Evolutionary conservation across 768 basidiomycete genomes (phyloP), one percentile per base, ranked within the genome.

Genomic region (Boletus reticulatus): DNA sequence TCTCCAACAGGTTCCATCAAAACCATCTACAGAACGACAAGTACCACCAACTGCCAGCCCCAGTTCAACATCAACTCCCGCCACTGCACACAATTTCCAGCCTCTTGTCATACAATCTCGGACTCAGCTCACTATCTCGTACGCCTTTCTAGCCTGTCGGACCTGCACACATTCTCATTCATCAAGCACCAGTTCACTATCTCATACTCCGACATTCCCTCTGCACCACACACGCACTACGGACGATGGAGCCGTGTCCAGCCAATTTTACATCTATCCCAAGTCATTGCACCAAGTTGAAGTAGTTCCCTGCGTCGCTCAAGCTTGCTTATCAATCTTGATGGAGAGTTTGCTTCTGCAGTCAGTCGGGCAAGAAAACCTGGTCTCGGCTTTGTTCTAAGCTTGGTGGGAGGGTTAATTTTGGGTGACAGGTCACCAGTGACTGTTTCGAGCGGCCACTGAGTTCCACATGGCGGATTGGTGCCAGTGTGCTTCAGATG

Each of bases 321-420:
- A n/a, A 87, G 82, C 43, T 92, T 88, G 0, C 78, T 88, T 74
- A 86, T 85, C 0, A 89, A 92, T 62, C 73, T 93, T n/a, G 89
- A 77, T 70, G 75, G 82, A 53, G 85, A 79, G 52, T 83, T 78
- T 45, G 78, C 73, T 37, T 75, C 74, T 22, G 81, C 74, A 20
- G 66, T 78, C 45, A 71, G 72, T 52, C 73, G 72, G 41, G 78
- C 73, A 31, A 73, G 76, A 45, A 70, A 75, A 36, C 74, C 75
- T 42, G 57, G 84, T 63, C 58, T 74, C 66, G 71, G 76, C 22
- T 73, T 84, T 67, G 71, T 80, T 62, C 34, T 80, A 55, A 64
- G 79, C 60, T 64, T 79, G 56, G 59, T 73, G 52, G 56, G 78
- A 53, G 61, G 80, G 71, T 36, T 64, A 65, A 69, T 76, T 9